Evolutionary conservation across 345 rosid genomes (phyloP).

Genomic region (Ailanthus altissimus): DNA sequence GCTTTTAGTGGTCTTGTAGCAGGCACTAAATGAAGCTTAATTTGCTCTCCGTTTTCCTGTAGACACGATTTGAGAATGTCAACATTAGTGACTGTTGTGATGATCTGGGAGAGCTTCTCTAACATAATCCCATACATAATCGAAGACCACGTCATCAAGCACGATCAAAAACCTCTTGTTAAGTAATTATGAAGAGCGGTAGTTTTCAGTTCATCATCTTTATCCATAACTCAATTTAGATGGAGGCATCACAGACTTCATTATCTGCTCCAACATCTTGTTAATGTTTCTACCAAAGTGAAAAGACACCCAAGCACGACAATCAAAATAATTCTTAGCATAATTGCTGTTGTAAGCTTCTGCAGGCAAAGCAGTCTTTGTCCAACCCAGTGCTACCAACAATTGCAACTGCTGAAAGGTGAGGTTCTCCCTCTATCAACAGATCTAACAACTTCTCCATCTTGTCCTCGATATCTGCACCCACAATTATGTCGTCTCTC

Average conservation of each 20-base stretch:
- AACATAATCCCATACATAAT: neutral
- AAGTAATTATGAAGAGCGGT: neutral
- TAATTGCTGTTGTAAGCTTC: neutral
- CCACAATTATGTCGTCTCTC: no score
- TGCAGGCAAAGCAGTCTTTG: neutral
- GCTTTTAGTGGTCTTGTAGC: neutral
- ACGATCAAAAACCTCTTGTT: neutral
- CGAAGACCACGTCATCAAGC: rapidly evolving
- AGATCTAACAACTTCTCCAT: neutral
- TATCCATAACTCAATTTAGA: neutral
- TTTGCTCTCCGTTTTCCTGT: neutral
- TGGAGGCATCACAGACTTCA: neutral
- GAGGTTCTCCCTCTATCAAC: neutral
- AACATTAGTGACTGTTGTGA: neutral
- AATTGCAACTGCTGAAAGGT: neutral
- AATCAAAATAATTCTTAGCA: neutral
- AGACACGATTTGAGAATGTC: neutral
- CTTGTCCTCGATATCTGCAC: neutral
- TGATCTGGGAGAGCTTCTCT: neutral
- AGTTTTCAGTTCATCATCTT: neutral
- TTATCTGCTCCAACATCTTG: neutral
- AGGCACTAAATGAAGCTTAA: neutral
- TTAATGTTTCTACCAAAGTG: no score
- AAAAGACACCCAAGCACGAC: neutral
- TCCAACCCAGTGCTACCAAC: neutral